phyloP scores from a whole-genome alignment of 2,329 filamentous ascomycete genomes.

The Sporothrix curviconia region DNA sequence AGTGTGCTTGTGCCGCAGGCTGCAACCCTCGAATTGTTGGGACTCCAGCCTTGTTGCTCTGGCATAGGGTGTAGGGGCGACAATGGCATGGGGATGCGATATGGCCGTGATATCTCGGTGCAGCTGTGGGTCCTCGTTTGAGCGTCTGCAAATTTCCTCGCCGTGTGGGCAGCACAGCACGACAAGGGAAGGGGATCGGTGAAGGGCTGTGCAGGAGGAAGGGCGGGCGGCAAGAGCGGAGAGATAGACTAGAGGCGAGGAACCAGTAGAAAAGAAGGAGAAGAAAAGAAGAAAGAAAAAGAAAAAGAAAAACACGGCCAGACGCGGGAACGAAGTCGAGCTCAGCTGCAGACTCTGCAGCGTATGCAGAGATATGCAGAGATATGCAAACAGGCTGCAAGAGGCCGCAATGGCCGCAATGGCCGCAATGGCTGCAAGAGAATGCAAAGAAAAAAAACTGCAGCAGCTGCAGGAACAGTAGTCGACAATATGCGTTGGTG shows the following conservation, averaged over 20 bases:
- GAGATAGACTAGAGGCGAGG: background rate
- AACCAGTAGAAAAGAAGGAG: background rate
- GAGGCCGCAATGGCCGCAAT: too few relatives aligned
- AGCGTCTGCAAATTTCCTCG: background rate
- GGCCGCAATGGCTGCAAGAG: constrained; percentile 3
- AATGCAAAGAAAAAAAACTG: background rate
- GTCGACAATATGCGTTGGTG: background rate
- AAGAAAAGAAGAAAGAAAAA: background rate
- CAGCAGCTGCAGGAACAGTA: background rate
- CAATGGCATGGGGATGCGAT: background rate
- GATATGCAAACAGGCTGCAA: too few relatives aligned
- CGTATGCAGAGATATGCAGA: background rate
- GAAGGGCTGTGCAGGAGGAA: background rate
- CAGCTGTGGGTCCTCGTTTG: background rate
- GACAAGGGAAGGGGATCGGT: background rate
- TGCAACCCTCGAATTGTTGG: background rate
- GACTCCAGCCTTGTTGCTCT: background rate
- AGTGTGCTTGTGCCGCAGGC: background rate
- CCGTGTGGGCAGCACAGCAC: background rate
- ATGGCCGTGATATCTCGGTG: background rate
- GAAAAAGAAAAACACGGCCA: background rate
- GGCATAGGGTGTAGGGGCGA: background rate
- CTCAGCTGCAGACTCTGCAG: background rate
- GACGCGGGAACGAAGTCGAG: background rate
- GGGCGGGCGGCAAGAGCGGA: background rate